A percentile compares a stretch with the other conserved stretches of the same genome.
phyloP scores from a whole-genome alignment of 257 asterid genomes.

The Echites panduratus region DNA sequence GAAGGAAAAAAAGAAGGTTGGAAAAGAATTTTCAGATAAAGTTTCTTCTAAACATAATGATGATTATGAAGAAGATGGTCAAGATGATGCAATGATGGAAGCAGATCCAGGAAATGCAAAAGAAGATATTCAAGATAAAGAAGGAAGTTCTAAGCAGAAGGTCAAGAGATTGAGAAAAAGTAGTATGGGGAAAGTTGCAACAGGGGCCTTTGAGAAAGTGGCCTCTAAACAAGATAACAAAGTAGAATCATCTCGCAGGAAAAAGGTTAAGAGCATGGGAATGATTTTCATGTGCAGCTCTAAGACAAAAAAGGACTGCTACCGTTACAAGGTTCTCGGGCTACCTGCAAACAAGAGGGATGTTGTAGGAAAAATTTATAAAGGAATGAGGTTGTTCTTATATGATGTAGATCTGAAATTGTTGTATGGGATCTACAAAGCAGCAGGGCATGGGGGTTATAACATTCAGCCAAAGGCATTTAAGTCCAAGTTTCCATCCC shows the following conservation, averaged over 20 bases:
- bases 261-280: constrained; percentile 69
- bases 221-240: constrained; percentile 31
- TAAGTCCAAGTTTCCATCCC: constrained; percentile 85
- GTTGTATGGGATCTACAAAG: constrained; percentile 87
- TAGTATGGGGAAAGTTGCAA: constrained; percentile 19
- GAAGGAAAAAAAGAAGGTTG: not conserved
- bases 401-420: constrained; percentile 70
- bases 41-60: not conserved
- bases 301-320: constrained; percentile 77
- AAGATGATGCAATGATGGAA: constrained; percentile 1
- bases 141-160: constrained; percentile 35
- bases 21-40: not conserved
- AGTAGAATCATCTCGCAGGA: constrained; percentile 44
- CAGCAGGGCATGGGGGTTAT: constrained; percentile 79
- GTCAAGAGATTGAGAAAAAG: constrained; percentile 25
- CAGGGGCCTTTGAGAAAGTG: constrained; percentile 28
- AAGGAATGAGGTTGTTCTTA: constrained; percentile 82
- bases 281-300: constrained; percentile 95
- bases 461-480: constrained; percentile 84
- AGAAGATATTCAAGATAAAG: constrained; percentile 28
- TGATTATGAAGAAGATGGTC: not conserved
- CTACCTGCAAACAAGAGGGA: constrained; percentile 81
- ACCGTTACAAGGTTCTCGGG: constrained; percentile 68
- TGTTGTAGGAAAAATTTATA: constrained; percentile 60
- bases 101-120: constrained; percentile 18